phyloP scores from a whole-genome alignment of 176 grass and related monocot species.

The Chloris gayana region DNA sequence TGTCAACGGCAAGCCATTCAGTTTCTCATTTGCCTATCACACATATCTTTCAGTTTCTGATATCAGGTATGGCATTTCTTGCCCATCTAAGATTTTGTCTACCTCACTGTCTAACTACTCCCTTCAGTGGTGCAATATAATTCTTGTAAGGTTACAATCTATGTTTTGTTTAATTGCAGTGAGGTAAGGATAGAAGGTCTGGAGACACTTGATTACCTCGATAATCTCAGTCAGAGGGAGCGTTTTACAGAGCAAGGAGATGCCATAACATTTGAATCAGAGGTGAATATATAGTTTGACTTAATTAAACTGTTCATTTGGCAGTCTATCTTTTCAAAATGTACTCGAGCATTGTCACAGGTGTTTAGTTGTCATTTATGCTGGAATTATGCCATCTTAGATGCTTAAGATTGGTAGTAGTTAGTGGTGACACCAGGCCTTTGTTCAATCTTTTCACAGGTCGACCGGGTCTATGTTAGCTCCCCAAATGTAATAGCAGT shows the following conservation, averaged over 20 bases:
- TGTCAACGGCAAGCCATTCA: constrained; percentile 89
- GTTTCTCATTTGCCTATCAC: constrained; percentile 97
- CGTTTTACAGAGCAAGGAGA: constrained; percentile 92
- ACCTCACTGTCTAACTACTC: constrained; percentile 1
- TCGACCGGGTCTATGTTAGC: constrained; percentile 83
- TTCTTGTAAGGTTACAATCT: neutral
- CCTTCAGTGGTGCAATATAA: neutral
- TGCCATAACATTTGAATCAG: constrained; percentile 94
- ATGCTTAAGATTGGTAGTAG: constrained; percentile 2
- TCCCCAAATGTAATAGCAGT: constrained; percentile 88
- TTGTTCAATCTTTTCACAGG: constrained; percentile 45
- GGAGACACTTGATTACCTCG: constrained; percentile 93
- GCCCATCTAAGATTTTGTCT: neutral
- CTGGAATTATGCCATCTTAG: neutral
- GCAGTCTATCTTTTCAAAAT: too few species aligned
- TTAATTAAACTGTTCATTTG: neutral
- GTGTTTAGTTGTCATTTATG: neutral
- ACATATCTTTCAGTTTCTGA: constrained; percentile 95
- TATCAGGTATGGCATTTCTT: constrained; percentile 67
- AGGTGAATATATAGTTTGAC: constrained; percentile 49
- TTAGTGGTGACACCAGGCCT: neutral
- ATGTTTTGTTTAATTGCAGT: constrained; percentile 37
- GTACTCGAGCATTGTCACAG: neutral
- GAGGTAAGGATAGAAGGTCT: constrained; percentile 97
- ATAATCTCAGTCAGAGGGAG: constrained; percentile 77